phyloP scores from a whole-genome alignment of 768 basidiomycete genomes.

The Boletus rubroflammeus region DNA sequence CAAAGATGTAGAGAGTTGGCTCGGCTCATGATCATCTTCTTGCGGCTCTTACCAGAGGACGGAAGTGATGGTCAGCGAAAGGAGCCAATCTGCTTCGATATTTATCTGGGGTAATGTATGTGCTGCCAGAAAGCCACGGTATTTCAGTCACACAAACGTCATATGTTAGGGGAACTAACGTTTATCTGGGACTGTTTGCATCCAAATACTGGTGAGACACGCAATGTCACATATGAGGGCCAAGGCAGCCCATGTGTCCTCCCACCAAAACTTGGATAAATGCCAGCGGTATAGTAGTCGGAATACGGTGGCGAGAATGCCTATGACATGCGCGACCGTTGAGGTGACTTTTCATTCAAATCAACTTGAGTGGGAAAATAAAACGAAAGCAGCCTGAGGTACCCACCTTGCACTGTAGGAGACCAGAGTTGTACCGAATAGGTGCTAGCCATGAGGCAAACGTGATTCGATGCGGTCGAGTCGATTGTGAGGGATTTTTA shows the following conservation, averaged over 20 bases:
- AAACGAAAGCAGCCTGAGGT: background rate
- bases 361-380: background rate
- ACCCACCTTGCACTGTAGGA: conserved; percentile 14
- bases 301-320: conserved; percentile 18
- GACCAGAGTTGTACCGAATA: conserved; percentile 1
- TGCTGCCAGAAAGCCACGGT: background rate
- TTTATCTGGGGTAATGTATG: background rate
- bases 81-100: conserved; percentile 12
- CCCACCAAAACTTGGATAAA: conserved; percentile 24
- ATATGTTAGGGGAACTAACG: conserved; percentile 10
- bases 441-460: background rate
- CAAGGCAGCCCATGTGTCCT: conserved; percentile 25
- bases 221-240: conserved; percentile 22
- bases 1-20: background rate
- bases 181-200: background rate
- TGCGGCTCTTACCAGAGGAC: conserved; percentile 19
- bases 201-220: conserved; percentile 23
- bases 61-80: conserved; percentile 17
- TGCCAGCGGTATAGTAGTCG: conserved; percentile 23
- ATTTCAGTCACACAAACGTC: background rate
- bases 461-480: background rate
- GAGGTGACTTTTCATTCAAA: conserved; percentile 10
- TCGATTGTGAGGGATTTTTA: background rate
- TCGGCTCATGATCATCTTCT: background rate
- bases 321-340: conserved; percentile 14